A percentile compares a stretch with the other conserved stretches of the same genome.
Conservation (phyloP, 768 basidiomycete genomes). For the Mycena polygramma region DNA sequence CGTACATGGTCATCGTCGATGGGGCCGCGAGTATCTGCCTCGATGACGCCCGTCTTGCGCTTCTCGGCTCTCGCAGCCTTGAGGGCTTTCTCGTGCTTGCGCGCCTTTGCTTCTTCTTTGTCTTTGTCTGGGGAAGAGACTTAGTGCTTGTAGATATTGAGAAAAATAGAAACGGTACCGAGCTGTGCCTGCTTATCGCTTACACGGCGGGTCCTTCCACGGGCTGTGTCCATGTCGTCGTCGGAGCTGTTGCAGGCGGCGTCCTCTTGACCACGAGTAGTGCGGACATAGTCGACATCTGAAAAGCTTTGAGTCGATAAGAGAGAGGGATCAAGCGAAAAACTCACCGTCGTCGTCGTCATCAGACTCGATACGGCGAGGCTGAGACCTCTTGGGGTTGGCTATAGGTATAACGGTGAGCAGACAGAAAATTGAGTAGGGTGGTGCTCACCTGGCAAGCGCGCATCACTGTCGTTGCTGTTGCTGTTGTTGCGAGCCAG, state of each 20-base stretch:
- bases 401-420: not conserved
- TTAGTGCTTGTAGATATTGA: too few species aligned
- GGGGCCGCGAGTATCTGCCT: slow-evolving; percentile 9
- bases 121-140: not conserved
- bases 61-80: not conserved
- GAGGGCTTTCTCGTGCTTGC: not conserved
- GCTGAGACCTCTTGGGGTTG: not conserved
- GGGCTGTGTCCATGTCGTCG: not conserved
- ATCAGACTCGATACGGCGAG: not conserved
- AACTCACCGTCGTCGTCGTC: not conserved
- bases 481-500: not conserved
- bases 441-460: not conserved
- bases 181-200: slow-evolving; percentile 1
- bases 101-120: not conserved
- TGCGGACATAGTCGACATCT: not conserved
- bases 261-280: not conserved
- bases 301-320: not conserved
- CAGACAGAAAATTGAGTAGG: not conserved
- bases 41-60: slow-evolving; percentile 9
- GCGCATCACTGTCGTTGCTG: not conserved
- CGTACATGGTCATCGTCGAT: slow-evolving; percentile 9
- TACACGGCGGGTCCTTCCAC: slow-evolving; percentile 2
- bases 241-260: not conserved
- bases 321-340: not conserved
- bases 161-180: not conserved